Conservation (phyloP, 2,329 filamentous ascomycete genomes). For the Paramyrothecium sp. region DNA sequence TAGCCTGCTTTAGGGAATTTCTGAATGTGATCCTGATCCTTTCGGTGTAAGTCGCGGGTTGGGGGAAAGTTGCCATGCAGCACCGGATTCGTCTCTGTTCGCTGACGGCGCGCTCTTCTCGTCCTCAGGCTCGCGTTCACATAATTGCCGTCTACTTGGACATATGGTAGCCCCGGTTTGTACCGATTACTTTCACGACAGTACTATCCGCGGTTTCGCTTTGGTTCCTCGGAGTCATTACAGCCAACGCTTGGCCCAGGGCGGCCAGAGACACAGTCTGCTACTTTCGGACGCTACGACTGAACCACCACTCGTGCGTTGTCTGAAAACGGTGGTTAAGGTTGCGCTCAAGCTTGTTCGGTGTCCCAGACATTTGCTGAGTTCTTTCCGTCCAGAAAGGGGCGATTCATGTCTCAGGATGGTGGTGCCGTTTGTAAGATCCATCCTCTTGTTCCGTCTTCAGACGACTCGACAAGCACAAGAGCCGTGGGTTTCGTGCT, state of each 20-base stretch:
- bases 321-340: constrained; percentile 10
- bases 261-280: neutral
- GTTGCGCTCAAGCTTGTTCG: constrained; percentile 17
- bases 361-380: constrained; percentile 11
- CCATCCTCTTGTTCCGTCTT: too few species aligned
- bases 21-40: too few species aligned
- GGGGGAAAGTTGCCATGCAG: too few species aligned
- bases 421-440: neutral
- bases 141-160: too few species aligned
- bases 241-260: neutral
- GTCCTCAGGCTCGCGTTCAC: too few species aligned
- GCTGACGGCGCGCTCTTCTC: too few species aligned
- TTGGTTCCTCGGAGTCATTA: neutral
- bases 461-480: too few species aligned
- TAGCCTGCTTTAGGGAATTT: too few species aligned
- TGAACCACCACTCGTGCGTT: neutral
- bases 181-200: neutral
- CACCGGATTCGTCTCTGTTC: too few species aligned
- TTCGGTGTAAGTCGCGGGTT: too few species aligned
- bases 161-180: neutral
- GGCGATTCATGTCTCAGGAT: neutral
- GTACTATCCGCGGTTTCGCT: neutral
- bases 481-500: neutral
- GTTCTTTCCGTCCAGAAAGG: neutral
- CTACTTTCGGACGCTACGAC: neutral